phyloP scores from a whole-genome alignment of 2,329 filamentous ascomycete genomes.

The Pseudogymnoascus sp. region DNA sequence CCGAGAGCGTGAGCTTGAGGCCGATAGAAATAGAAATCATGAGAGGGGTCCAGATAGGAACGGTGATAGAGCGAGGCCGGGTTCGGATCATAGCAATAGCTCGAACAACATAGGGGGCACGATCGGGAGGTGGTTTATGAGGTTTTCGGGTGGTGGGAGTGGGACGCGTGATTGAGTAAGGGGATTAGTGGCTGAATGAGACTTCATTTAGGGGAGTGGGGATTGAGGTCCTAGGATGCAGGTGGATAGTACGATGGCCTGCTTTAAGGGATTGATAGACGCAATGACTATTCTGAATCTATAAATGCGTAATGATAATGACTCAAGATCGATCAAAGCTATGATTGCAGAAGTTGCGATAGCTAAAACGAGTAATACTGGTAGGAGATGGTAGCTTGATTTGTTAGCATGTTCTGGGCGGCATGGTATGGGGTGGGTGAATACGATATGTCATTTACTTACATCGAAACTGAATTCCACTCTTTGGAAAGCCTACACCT shows the following conservation, averaged over 20 bases:
- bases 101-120: not conserved
- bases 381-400: no score
- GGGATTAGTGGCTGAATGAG: not conserved
- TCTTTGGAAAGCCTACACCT: no score
- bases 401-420: no score
- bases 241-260: not conserved
- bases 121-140: slow-evolving; percentile 3
- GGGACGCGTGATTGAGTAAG: not conserved
- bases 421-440: no score
- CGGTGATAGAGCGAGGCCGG: not conserved
- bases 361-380: not conserved
- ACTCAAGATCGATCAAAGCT: not conserved
- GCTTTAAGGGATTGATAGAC: not conserved
- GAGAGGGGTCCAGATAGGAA: not conserved
- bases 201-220: not conserved
- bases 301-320: not conserved
- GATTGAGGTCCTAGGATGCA: not conserved
- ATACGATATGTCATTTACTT: no score
- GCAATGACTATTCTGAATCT: not conserved
- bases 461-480: no score
- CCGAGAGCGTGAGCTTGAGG: not conserved
- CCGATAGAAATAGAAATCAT: not conserved
- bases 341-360: not conserved
- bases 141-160: not conserved
- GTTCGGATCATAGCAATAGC: not conserved